These are phyloP conservation scores for Wallacemonas sp. DNA, from an alignment of 208 protist genomes.

Conservation along the genomic window DNA sequence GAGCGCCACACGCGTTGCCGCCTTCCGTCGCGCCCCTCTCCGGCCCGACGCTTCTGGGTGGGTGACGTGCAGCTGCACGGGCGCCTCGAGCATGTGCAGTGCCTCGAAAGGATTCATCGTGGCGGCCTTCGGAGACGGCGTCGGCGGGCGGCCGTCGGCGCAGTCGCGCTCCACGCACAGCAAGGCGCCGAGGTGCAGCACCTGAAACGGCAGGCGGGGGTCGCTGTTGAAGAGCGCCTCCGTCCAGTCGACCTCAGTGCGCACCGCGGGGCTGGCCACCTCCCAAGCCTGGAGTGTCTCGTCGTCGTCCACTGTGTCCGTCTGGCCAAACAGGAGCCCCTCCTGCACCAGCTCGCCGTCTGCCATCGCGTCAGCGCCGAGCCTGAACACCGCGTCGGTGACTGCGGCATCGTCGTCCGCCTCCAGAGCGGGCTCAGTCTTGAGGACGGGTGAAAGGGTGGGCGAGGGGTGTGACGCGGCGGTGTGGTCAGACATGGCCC, in stretches of 20 bases:
- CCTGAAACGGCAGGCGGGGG: constrained; percentile 66
- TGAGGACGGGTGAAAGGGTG: no score
- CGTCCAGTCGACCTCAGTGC: constrained; percentile 37
- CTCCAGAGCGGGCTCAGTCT: no score
- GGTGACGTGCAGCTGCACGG: background rate
- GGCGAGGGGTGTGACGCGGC: no score
- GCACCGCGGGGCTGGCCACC: background rate
- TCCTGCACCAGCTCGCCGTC: no score
- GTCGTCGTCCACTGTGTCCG: constrained; percentile 16
- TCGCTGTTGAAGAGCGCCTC: constrained; percentile 64
- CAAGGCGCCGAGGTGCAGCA: constrained; percentile 64
- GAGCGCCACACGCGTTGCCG: background rate
- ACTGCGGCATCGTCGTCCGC: constrained; percentile 1
- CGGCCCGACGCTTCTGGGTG: no score
- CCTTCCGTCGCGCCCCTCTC: background rate
- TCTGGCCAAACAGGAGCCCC: no score
- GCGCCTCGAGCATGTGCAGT: background rate
- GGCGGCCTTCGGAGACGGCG: no score
- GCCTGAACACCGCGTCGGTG: constrained; percentile 1
- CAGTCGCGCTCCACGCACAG: constrained; percentile 34
- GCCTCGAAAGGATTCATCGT: background rate
- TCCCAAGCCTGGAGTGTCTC: constrained; percentile 13
- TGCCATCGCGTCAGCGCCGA: constrained; percentile 20
- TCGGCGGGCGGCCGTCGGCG: no score
- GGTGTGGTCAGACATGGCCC: no score